Conservation (phyloP, 1,284 basidiomycete species). For the Puccinia hordei region DNA sequence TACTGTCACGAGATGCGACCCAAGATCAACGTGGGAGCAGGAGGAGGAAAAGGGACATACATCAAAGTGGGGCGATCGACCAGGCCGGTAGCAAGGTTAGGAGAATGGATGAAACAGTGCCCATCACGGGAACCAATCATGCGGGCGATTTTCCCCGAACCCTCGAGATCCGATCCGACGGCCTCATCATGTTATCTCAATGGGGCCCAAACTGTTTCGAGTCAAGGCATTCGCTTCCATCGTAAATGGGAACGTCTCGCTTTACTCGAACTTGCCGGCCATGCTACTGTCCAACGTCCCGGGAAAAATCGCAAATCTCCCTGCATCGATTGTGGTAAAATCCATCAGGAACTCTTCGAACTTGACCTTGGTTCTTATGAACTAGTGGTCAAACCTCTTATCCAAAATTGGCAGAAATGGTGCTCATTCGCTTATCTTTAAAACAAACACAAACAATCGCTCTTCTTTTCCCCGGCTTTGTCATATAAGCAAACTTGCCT, state of each 20-base stretch:
- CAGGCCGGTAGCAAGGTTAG: conserved; percentile 9
- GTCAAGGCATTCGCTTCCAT: conserved; percentile 4
- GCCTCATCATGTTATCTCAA: background rate
- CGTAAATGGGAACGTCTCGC: conserved; percentile 32
- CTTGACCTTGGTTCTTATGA: conserved; percentile 29
- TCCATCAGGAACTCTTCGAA: conserved; percentile 29
- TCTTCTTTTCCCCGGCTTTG: background rate
- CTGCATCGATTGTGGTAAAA: conserved; percentile 36
- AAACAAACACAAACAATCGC: background rate
- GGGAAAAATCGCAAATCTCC: background rate
- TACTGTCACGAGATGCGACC: conserved; percentile 46
- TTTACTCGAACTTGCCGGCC: conserved; percentile 35
- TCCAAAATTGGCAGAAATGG: conserved; percentile 29
- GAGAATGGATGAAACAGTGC: conserved; percentile 39
- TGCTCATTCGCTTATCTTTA: conserved; percentile 34
- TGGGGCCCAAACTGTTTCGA: background rate
- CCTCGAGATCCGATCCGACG: background rate
- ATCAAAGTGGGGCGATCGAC: conserved; percentile 43
- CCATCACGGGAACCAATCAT: conserved; percentile 27
- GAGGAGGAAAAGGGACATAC: background rate
- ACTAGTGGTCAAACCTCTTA: conserved; percentile 13
- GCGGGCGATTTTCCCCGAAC: conserved; percentile 7
- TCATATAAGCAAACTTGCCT: too few species aligned
- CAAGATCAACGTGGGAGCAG: background rate
- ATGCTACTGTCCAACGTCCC: conserved; percentile 11